A percentile compares a stretch with the other conserved stretches of the same genome.
phyloP scores from a whole-genome alignment of 2,329 filamentous ascomycete species.

The Xylariales sp. region DNA sequence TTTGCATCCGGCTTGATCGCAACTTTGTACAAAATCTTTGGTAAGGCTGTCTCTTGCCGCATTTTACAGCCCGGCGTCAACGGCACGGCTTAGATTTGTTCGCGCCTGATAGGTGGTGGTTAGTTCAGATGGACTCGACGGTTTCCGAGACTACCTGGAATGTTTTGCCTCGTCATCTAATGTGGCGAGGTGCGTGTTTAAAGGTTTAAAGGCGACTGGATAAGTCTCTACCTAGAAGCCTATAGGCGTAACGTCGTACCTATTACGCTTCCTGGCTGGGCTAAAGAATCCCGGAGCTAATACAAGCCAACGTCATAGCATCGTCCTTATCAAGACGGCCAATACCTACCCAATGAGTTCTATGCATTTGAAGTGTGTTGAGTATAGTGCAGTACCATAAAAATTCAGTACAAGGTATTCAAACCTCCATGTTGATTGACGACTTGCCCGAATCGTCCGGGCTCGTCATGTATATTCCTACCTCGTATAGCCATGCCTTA shows the following conservation, averaged over 20 bases:
- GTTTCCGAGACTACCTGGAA: not conserved
- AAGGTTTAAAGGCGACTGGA: not conserved
- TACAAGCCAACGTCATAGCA: not conserved
- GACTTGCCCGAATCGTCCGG: too few species aligned
- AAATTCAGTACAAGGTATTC: too few species aligned
- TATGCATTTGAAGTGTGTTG: too few species aligned
- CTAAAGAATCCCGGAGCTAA: not conserved
- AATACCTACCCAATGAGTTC: too few species aligned
- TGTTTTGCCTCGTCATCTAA: not conserved
- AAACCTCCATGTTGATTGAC: too few species aligned
- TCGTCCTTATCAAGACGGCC: too few species aligned
- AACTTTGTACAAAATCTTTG: constrained; percentile 33
- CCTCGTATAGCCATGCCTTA: too few species aligned
- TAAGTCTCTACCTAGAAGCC: not conserved
- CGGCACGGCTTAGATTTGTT: constrained; percentile 24
- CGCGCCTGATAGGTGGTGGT: not conserved
- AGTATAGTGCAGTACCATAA: too few species aligned
- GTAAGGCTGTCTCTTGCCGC: constrained; percentile 14
- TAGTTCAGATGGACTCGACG: constrained; percentile 4
- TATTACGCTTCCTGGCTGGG: not conserved
- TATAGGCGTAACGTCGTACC: not conserved
- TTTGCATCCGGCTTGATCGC: constrained; percentile 30
- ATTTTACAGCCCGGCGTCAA: constrained; percentile 28
- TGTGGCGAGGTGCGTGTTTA: not conserved
- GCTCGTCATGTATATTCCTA: too few species aligned